phyloP scores from a whole-genome alignment of 352 stramenopile genomes.

The Thraustochytrium sp. region DNA sequence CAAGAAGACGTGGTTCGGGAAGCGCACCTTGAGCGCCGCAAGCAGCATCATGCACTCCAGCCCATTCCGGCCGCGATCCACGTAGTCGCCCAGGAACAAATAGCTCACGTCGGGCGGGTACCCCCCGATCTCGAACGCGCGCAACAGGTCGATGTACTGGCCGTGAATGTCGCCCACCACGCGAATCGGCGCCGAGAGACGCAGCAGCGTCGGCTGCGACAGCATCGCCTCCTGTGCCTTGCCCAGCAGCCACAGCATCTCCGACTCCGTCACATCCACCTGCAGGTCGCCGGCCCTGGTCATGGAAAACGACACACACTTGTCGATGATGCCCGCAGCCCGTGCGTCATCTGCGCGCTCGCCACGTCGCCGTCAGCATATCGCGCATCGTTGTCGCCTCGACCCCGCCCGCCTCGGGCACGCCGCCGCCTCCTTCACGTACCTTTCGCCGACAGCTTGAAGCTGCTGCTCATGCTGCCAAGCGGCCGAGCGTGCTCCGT shows the following conservation, averaged over 20 bases:
- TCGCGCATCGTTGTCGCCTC: background rate
- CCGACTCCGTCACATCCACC: background rate
- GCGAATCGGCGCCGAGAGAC: conserved; percentile 65
- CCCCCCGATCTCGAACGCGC: conserved; percentile 81
- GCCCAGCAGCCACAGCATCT: conserved; percentile 96
- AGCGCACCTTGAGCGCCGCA: conserved; percentile 66
- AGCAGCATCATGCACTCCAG: conserved; percentile 74
- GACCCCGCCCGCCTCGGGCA: no score
- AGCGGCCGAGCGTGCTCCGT: no score
- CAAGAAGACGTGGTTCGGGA: conserved; percentile 82
- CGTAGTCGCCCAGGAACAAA: conserved; percentile 85
- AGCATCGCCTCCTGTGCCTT: conserved; percentile 80
- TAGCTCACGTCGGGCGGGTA: conserved; percentile 73
- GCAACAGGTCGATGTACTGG: conserved; percentile 92
- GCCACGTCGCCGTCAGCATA: background rate
- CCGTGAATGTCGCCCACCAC: conserved; percentile 91
- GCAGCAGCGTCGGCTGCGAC: conserved; percentile 72
- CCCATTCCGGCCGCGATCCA: conserved; percentile 79
- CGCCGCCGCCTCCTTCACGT: no score
- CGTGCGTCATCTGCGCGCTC: background rate
- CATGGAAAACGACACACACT: background rate
- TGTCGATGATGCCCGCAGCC: background rate
- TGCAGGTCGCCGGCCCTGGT: background rate
- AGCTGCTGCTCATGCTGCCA: no score
- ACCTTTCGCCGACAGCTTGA: no score